Conservation (phyloP, 768 basidiomycete genomes). For the Favolaschia claudopus region DNA sequence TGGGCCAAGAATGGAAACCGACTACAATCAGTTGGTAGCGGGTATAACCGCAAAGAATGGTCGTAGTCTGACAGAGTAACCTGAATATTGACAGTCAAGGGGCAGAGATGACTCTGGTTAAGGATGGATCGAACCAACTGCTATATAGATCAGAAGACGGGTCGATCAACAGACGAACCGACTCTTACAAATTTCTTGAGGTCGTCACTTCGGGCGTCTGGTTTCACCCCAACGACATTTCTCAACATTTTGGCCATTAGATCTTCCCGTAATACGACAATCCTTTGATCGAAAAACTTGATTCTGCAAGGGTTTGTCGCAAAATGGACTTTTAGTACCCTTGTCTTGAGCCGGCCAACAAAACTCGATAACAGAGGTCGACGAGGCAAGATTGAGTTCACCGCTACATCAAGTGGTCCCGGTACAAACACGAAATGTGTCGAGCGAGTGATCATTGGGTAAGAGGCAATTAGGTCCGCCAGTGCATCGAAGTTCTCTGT, state of each 20-base stretch:
- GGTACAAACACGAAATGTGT: slow-evolving; percentile 96
- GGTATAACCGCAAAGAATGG: slow-evolving; percentile 91
- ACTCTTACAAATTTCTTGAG: slow-evolving; percentile 87
- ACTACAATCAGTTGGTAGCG: slow-evolving; percentile 92
- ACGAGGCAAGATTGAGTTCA: slow-evolving; percentile 83
- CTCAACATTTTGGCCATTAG: slow-evolving; percentile 93
- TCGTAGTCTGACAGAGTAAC: slow-evolving; percentile 91
- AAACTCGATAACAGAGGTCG: slow-evolving; percentile 82
- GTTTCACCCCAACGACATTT: slow-evolving; percentile 90
- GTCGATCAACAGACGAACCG: background rate
- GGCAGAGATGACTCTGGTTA: slow-evolving; percentile 94
- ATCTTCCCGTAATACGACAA: slow-evolving; percentile 93
- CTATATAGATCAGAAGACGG: background rate
- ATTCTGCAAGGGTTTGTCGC: slow-evolving; percentile 93
- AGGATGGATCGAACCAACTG: slow-evolving; percentile 96
- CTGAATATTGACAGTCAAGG: slow-evolving; percentile 83
- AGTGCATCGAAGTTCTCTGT: slow-evolving; percentile 88
- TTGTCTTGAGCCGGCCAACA: slow-evolving; percentile 68
- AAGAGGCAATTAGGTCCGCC: slow-evolving; percentile 84
- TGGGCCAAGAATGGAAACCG: background rate
- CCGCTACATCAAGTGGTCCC: slow-evolving; percentile 88
- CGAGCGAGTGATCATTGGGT: slow-evolving; percentile 74
- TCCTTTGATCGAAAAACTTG: slow-evolving; percentile 94
- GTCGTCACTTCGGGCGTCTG: slow-evolving; percentile 77
- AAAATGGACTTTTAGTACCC: slow-evolving; percentile 83